phyloP scores from a whole-genome alignment of 768 basidiomycete genomes.

The Leucocoprinus leucothites region DNA sequence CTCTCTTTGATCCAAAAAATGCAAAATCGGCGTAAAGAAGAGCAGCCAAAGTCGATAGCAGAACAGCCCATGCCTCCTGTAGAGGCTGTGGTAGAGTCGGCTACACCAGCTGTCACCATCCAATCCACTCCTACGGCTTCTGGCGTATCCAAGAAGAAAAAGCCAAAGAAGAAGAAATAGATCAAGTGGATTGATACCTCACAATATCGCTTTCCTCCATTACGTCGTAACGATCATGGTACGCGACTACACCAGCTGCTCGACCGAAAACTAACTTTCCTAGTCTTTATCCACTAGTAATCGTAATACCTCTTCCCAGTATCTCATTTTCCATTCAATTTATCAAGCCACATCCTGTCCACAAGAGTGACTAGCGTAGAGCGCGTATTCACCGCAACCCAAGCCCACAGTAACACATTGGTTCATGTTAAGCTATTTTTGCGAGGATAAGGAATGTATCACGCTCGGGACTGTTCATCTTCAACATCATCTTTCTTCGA shows the following conservation, averaged over 20 bases:
- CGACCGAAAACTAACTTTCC: background rate
- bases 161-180: conserved; percentile 76
- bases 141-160: conserved; percentile 75
- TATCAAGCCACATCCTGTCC: background rate
- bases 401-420: background rate
- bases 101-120: conserved; percentile 16
- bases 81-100: conserved; percentile 26
- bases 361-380: background rate
- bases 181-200: background rate
- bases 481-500: background rate
- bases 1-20: conserved; percentile 83
- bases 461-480: background rate
- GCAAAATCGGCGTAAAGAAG: conserved; percentile 57
- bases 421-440: no score
- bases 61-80: conserved; percentile 17
- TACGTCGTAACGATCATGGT: conserved; percentile 8
- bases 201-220: background rate
- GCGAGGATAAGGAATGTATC: no score
- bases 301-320: background rate
- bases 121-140: conserved; percentile 33
- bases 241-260: background rate
- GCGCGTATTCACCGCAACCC: background rate
- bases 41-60: conserved; percentile 24
- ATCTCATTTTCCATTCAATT: background rate
- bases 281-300: conserved; percentile 9